These are phyloP conservation scores for Suillus placidus DNA, from an alignment of 768 basidiomycete species.

Conservation along the genomic window DNA sequence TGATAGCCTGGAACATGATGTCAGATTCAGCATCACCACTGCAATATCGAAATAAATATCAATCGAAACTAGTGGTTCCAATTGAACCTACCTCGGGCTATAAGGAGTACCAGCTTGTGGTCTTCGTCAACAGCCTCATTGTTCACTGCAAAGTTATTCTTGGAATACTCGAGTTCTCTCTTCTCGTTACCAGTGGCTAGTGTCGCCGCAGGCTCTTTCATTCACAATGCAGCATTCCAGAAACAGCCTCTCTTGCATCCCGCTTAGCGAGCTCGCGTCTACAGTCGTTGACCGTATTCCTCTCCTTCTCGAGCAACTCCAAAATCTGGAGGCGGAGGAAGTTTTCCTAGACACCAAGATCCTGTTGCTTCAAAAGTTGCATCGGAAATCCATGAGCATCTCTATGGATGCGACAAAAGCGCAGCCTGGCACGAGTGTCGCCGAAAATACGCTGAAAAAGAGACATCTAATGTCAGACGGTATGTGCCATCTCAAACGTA, in stretches of 20 bases:
- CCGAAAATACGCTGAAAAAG: not conserved
- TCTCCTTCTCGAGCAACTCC: constrained; percentile 4
- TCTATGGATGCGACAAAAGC: not conserved
- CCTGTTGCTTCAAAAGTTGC: not conserved
- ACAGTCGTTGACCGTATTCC: not conserved
- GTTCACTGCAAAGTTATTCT: not conserved
- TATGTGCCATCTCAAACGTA: not conserved
- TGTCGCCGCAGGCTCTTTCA: not conserved
- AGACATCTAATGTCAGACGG: not conserved
- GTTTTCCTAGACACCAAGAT: not conserved
- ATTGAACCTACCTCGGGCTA: not conserved
- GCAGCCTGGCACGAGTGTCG: not conserved
- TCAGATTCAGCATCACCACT: not conserved
- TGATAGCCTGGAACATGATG: not conserved
- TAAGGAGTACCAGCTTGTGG: not conserved
- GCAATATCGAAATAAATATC: not conserved
- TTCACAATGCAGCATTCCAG: not conserved
- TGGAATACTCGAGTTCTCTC: not conserved
- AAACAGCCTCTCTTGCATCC: not conserved
- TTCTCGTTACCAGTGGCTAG: not conserved
- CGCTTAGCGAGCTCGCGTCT: constrained; percentile 1
- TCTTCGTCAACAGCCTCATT: not conserved
- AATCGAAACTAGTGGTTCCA: not conserved
- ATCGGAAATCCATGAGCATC: not conserved
- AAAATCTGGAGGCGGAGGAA: not conserved